Evolutionary conservation across 495 filamentous ascomycete genomes (phyloP), one percentile per base, ranked within the genome.

Genomic region (Penicillium simplicissimum): DNA sequence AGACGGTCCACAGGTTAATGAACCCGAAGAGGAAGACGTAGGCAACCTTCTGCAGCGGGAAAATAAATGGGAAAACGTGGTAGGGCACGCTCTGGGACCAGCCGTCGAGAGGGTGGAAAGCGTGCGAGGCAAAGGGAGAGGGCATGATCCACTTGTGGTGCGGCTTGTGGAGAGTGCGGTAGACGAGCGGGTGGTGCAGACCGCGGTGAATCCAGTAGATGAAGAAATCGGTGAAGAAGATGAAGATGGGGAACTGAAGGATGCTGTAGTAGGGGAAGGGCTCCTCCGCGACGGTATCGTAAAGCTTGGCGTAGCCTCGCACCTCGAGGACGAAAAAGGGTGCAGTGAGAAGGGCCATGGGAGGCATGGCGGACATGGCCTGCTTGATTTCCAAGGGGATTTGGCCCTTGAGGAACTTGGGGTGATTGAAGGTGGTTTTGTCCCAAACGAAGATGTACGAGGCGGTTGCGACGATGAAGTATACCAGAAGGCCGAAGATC

Each of bases 61-160:
- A 95, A 65, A 97, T 74, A 76, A 96, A 93, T 6, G 93, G 92
- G 77, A 93, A 98, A 58, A 96, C 65, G 79, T 97, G 94, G 80
- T 97, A 97, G 0, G 94, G 94, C 31, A 96, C 66, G 67, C 90
- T 90, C 80, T 97, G 95, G n/a, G 88, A 82, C 79, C 87, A 97
- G 70, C 95, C 95, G 75, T 98, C 94, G 38, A 97, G 66, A 1
- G 94, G 95, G 80, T 98, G 93, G 84, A 98, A 97, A 55, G 94
- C 94, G 78, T 96, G 89, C 55, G 87, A 89, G 11, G 94, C 95
- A 73, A 84, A 97, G 11, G 94, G 94, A 8, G 93, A 96, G 6
- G 95, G 95, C 92, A 97, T 96, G 77, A 98, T 97, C 95, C 94
- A 97, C 79, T 96, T 97, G 87, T 98, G 94, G 80, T 98, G 95